Evolutionary conservation across 805 yeast genomes (phyloP), one percentile per base, ranked within the genome.

Genomic region (Candida arabinofermentans): DNA sequence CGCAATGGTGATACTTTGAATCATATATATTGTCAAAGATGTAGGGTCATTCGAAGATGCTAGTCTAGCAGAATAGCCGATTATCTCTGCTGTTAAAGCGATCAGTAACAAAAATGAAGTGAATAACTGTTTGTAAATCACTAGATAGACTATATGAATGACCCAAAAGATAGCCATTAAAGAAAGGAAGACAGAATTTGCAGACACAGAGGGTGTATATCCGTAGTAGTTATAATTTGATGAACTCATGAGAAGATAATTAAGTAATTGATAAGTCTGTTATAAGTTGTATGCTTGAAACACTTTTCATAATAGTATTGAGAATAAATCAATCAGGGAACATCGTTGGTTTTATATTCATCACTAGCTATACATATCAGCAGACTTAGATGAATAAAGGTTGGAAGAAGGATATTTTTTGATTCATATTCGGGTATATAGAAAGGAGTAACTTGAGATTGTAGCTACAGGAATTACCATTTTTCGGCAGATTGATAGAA

Each of bases 1-100:
- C 0, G 91, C 85, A 42, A 86, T 64, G 51, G 81, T 70, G 41
- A 81, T 72, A 48, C 82, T 74, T 59, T 89, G 95, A 53, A 81
- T 63, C 32, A 83, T 55, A 55, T 70, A 88, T 23, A 69, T 64
- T 37, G 70, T 58, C 30, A 62, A 46, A 32, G 63, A 53, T 10
- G 38, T 36, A 36, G 57, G 44, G 48, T 74, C 55, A 36, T 56
- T 49, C 19, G 72, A 68, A 2, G 81, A 69, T 40, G 73, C 49
- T 1, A 72, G 55, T 40, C 96, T 65, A 3, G 81, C 86, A 7
- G 74, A 58, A 57, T 83, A 88, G 1, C 96, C 95, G 0, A 76
- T 64, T 35, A 80, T 64, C 61, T 86, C 95, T 22, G 84, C 61
- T 0, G 70, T 70, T 14, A 72, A 58, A 1, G 88, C 87, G 45